Base-by-base conservation (phyloP, 1,284 basidiomycete genomes). In the Taiwanofungus camphoratus region DNA sequence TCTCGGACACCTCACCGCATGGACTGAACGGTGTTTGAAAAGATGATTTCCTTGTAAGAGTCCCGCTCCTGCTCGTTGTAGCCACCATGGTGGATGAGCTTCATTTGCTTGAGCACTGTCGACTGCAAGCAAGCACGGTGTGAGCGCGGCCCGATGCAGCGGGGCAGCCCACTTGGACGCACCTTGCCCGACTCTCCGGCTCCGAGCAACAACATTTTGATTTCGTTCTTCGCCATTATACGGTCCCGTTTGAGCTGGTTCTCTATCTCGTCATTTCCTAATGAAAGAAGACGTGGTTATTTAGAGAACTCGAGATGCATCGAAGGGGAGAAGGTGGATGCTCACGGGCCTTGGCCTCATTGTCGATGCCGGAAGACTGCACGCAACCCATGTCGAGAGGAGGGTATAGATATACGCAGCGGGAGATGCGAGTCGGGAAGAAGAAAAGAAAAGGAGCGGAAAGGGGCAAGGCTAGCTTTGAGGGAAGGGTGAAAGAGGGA, bases 21-120 rank as follows among this genome's bases (percentile, higher is more conserved):
- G 21, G 91, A 94, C 67, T 97, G 94, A 48, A 97, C 81, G 7
- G 93, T 96, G 66, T 97, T 97, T 43, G 91, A 92, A 61, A 82
- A 97, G 60, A 98, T 94, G 59, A 97, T 97, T 68, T 97, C 94
- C 66, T 92, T 92, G 79, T 96, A 97, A 31, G 87, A 90, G 52
- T 95, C 91, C 39, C 94, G 76, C 68, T 99, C 95, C 54, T 85
- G 81, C 46, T 86, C 81, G 51, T 88, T 91, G 74, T 97, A 98
- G 1, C 92, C 83, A 46, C 86, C 87, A 48, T 88, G 87, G 63
- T 95, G 88, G 48, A 96, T 95, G 63, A 95, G 81, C 62, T 94
- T 92, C 92, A 95, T 95, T 67, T 95, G 92, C 69, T 96, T 95
- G 49, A 96, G 74, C 19, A 96, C 87, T 2, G 92, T 95, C 18